Evolutionary conservation across 2,329 filamentous ascomycete genomes (phyloP), one percentile per base, ranked within the genome.

Genomic region (Pezicula radicicola): DNA sequence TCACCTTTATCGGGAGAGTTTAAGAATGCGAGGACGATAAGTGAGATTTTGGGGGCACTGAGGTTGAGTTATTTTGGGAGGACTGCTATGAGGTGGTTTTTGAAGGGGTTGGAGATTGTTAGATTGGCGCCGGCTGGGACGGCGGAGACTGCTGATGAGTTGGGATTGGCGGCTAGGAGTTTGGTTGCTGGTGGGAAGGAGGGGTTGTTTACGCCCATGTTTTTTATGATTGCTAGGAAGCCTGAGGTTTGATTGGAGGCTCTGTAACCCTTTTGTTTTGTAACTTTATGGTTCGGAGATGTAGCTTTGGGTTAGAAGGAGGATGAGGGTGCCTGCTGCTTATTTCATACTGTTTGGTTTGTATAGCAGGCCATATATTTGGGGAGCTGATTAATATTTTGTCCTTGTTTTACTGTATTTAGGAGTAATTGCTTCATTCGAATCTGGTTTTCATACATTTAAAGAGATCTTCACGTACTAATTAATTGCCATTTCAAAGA

Each of bases 151-250:
- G 92, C 91, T 10, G 88, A 96, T 72, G 91, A 87, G 64, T 73
- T 97, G 63, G 91, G 87, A 5, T 68, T 84, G 54, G 92, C 89
- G 25, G 91, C 81, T 9, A 92, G 97, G 70, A 87, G 83, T 63
- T 76, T 97, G 43, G 92, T 96, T n/a, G 89, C 88, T 44, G 93
- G 92, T 71, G 92, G 84, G 35, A 82, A 84, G 69, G 79, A 91
- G 75, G 88, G 94, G 69, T 81, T 97, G 19, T 97, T 97, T 74
- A 97, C 92, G 2, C 92, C 92, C 50, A 97, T 97, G 92, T 96
- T 96, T 75, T 76, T 97, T 66, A 96, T 97, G 89, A 83, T 97
- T 54, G 92, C 83, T 53, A 84, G 88, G 73, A 97, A 97, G 80
- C 90, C 92, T 50, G 42, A 33, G 57, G 25, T 52, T 51, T 13